A percentile compares a stretch with the other conserved stretches of the same genome.
Evolutionary conservation across 2,329 filamentous ascomycete species (phyloP).

Genomic region (Pseudogymnoascus sp.): DNA sequence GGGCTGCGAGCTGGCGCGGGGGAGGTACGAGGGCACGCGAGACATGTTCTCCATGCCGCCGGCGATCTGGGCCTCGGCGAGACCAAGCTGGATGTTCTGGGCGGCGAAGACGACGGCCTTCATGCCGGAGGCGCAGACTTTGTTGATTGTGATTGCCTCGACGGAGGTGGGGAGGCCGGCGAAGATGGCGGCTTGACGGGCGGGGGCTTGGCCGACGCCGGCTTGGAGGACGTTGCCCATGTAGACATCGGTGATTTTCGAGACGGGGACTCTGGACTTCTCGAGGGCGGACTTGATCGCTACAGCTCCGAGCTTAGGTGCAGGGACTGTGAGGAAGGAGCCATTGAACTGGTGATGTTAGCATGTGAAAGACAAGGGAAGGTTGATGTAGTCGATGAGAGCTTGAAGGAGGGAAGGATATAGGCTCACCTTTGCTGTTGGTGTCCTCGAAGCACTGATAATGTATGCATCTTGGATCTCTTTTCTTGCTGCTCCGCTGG

Average conservation of each 20-base stretch:
- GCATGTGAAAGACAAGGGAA: not conserved
- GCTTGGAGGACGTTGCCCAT: slow-evolving; percentile 94
- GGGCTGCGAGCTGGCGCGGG: slow-evolving; percentile 72
- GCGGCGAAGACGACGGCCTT: slow-evolving; percentile 88
- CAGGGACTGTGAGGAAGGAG: slow-evolving; percentile 73
- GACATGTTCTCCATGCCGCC: slow-evolving; percentile 99
- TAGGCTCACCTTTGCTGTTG: slow-evolving; percentile 73
- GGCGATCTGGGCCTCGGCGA: slow-evolving; percentile 81
- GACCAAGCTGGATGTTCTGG: slow-evolving; percentile 87
- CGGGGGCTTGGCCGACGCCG: slow-evolving; percentile 79
- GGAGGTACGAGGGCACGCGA: slow-evolving; percentile 82
- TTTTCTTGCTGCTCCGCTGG: slow-evolving; percentile 40
- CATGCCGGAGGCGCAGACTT: slow-evolving; percentile 91
- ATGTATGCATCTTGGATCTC: slow-evolving; percentile 92
- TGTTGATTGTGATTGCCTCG: slow-evolving; percentile 92
- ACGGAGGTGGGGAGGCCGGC: slow-evolving; percentile 74
- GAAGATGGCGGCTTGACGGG: slow-evolving; percentile 83
- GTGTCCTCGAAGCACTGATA: slow-evolving; percentile 79
- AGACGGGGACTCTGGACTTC: slow-evolving; percentile 74
- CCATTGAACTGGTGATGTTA: slow-evolving; percentile 71
- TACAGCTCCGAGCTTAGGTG: slow-evolving; percentile 79
- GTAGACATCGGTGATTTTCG: slow-evolving; percentile 85
- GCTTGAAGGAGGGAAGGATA: slow-evolving; percentile 12
- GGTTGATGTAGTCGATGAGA: not conserved
- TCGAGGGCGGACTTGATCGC: slow-evolving; percentile 87